Evolutionary conservation across 1,139 yeast genomes (phyloP).

Genomic region (Arxiozyma telluris): DNA sequence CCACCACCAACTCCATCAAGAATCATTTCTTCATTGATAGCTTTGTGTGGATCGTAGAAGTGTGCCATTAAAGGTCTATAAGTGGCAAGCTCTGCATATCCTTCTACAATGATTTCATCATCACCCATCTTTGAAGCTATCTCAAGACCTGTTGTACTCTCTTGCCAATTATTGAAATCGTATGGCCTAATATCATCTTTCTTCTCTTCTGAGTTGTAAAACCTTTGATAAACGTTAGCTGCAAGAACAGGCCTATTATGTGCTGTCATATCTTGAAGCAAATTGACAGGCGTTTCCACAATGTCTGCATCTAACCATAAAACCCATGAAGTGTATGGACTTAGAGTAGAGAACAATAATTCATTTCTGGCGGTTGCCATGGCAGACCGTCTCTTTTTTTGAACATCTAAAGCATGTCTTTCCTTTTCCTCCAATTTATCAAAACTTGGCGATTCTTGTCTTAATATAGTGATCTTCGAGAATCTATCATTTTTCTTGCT

Average conservation of each 20-base stretch:
- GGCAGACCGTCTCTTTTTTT: constrained; percentile 76
- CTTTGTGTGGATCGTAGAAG: constrained; percentile 60
- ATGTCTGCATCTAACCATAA: constrained; percentile 94
- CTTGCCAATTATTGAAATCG: constrained; percentile 95
- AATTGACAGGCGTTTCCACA: constrained; percentile 71
- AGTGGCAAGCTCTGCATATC: constrained; percentile 86
- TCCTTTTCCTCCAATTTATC: constrained; percentile 67
- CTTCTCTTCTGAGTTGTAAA: constrained; percentile 47
- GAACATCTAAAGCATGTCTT: constrained; percentile 68
- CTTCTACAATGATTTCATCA: constrained; percentile 89
- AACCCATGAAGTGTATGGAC: constrained; percentile 89
- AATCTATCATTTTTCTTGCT: constrained; percentile 52
- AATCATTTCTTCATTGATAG: constrained; percentile 54
- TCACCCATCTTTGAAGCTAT: constrained; percentile 64
- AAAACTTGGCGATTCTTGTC: constrained; percentile 81
- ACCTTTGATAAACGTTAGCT: constrained; percentile 89
- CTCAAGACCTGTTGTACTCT: constrained; percentile 73
- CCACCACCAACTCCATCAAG: constrained; percentile 98
- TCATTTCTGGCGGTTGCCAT: constrained; percentile 96
- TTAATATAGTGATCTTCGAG: constrained; percentile 71
- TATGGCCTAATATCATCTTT: constrained; percentile 70
- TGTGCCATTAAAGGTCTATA: constrained; percentile 95
- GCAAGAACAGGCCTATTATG: constrained; percentile 83
- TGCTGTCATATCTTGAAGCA: constrained; percentile 78
- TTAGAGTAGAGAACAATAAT: constrained; percentile 75